Evolutionary conservation across 2,329 filamentous ascomycete genomes (phyloP).

Genomic region (Tolypocladium album): DNA sequence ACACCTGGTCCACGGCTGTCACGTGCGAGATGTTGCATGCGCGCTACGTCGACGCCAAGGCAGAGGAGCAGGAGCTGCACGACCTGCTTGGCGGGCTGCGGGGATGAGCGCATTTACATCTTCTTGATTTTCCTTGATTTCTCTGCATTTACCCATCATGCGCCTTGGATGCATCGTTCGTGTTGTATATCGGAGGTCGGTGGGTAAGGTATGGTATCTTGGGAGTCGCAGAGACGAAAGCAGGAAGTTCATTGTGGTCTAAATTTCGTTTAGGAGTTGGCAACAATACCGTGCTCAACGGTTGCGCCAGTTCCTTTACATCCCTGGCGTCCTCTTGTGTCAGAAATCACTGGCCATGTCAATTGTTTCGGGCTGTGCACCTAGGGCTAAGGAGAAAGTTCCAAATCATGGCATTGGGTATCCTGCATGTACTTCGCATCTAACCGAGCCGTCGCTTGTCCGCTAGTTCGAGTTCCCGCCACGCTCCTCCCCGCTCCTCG

Average conservation of each 20-base stretch:
- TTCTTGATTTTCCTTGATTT: neutral
- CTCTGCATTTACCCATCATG: too few species aligned
- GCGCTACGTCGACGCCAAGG: constrained; percentile 5
- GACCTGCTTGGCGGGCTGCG: constrained; percentile 5
- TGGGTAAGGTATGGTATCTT: too few species aligned
- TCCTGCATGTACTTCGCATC: neutral
- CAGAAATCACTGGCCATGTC: too few species aligned
- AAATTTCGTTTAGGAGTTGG: too few species aligned
- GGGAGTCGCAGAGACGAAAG: neutral
- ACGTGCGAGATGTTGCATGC: constrained; percentile 5
- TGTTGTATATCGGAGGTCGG: neutral
- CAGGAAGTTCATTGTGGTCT: too few species aligned
- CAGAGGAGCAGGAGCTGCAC: constrained; percentile 9
- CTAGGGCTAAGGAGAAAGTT: too few species aligned
- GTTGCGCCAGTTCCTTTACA: too few species aligned
- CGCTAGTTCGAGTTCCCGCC: neutral
- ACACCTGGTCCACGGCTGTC: constrained; percentile 5
- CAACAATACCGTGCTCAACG: too few species aligned
- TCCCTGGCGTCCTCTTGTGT: too few species aligned
- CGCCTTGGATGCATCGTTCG: neutral
- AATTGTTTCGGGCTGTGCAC: neutral
- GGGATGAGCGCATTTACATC: neutral
- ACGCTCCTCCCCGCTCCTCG: neutral
- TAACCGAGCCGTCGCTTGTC: neutral
- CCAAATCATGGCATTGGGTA: constrained; percentile 1